Evolutionary conservation across 2,329 filamentous ascomycete genomes (phyloP).

Genomic region (Colletotrichum viniferum): DNA sequence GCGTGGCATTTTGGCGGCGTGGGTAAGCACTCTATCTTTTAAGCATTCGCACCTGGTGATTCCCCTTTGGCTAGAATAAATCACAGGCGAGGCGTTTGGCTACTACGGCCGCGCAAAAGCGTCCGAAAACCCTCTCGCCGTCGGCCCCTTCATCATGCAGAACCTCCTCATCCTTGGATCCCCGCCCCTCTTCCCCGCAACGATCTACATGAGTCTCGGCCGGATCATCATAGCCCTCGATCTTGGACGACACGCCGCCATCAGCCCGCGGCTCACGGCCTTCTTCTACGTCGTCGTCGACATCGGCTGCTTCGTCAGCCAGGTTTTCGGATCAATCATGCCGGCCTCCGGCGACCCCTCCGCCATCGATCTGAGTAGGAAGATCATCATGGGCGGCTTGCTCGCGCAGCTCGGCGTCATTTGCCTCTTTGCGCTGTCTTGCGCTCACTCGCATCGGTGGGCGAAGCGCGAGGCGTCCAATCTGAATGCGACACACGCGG

Average conservation of each 20-base stretch:
- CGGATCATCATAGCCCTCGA: constrained; percentile 36
- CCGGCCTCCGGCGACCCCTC: constrained; percentile 23
- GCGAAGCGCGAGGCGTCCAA: not conserved
- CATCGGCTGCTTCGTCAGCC: constrained; percentile 45
- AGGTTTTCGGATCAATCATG: constrained; percentile 38
- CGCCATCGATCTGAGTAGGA: constrained; percentile 21
- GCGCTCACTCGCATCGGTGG: not conserved
- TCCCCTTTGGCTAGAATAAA: not conserved
- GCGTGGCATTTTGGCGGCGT: constrained; percentile 6
- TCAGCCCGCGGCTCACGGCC: constrained; percentile 42
- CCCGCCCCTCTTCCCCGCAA: constrained; percentile 43
- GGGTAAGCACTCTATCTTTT: not conserved
- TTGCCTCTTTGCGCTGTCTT: constrained; percentile 41
- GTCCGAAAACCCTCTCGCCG: not conserved
- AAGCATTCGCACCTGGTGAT: not conserved
- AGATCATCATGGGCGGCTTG: constrained; percentile 39
- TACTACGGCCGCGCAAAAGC: constrained; percentile 15
- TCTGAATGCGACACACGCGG: not conserved
- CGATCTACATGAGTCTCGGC: constrained; percentile 45
- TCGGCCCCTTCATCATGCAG: constrained; percentile 38
- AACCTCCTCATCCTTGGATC: constrained; percentile 41
- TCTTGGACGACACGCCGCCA: constrained; percentile 38
- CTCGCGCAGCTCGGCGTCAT: constrained; percentile 56
- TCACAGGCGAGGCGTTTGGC: constrained; percentile 14
- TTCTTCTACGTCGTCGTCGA: constrained; percentile 54